Evolutionary conservation across 176 grass and related monocot species (phyloP).

Genomic region (Pharus latifolius): DNA sequence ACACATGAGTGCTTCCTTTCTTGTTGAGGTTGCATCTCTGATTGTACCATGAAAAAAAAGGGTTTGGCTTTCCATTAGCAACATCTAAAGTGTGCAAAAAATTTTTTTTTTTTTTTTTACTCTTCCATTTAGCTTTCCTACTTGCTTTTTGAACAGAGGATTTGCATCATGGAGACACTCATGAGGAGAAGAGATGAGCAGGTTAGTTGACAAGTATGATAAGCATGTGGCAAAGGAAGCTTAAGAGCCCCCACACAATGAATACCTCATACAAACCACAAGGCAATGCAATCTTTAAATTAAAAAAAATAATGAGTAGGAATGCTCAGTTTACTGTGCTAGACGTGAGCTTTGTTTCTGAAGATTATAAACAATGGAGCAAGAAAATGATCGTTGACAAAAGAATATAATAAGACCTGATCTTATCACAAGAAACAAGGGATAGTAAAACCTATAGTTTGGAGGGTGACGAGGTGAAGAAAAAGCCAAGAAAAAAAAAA

Average conservation of each 20-base stretch:
- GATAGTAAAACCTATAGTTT: neutral
- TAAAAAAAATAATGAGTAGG: neutral
- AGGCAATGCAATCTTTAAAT: neutral
- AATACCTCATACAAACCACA: constrained; percentile 8
- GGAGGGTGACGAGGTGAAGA: neutral
- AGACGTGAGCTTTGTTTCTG: neutral
- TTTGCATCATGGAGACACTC: constrained; percentile 11
- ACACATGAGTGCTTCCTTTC: constrained; percentile 57
- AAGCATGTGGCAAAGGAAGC: constrained; percentile 10
- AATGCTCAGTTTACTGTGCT: constrained; percentile 13
- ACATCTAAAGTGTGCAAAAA: constrained; percentile 33
- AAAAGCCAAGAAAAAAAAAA: neutral
- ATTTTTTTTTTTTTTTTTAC: neutral
- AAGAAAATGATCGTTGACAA: neutral
- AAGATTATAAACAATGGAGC: neutral
- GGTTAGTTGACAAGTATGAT: constrained; percentile 16
- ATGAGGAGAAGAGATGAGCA: neutral
- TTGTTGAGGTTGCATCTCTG: constrained; percentile 30
- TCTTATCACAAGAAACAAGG: neutral
- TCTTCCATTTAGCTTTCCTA: neutral
- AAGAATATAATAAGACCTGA: neutral
- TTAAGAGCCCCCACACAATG: neutral
- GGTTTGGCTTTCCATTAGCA: constrained; percentile 54
- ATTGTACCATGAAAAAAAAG: constrained; percentile 41
- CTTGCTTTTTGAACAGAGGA: neutral